Evolutionary conservation across 2,329 filamentous ascomycete species (phyloP).

Genomic region (Fusarium austroafricanum): DNA sequence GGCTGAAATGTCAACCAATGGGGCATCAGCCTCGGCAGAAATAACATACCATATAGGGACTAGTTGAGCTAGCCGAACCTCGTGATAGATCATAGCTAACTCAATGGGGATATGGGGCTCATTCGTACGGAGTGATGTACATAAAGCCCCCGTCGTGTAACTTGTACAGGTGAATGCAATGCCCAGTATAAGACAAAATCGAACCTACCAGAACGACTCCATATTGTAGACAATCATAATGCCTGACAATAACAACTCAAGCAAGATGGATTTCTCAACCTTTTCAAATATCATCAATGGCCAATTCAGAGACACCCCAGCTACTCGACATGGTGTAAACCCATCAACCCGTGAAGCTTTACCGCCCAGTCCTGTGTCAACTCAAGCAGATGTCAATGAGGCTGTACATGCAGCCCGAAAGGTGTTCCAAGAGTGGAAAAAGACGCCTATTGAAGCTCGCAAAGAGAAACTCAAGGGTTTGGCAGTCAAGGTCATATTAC

Average conservation of each 20-base stretch:
- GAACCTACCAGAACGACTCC: background rate
- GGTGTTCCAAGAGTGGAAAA: background rate
- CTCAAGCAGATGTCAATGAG: background rate
- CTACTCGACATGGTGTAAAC: background rate
- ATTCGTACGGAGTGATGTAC: background rate
- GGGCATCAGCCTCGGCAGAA: background rate
- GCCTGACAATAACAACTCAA: background rate
- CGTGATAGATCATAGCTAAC: background rate
- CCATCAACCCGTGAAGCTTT: background rate
- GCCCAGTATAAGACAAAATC: too few relatives aligned
- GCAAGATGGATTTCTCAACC: background rate
- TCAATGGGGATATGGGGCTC: background rate
- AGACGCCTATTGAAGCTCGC: background rate
- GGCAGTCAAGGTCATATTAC: background rate
- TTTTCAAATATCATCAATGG: conserved; percentile 7
- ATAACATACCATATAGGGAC: background rate
- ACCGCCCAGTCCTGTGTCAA: background rate
- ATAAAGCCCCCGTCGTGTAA: too few relatives aligned
- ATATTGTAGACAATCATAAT: background rate
- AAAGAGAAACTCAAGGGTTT: background rate
- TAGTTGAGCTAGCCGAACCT: background rate
- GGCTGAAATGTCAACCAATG: background rate
- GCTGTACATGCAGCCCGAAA: background rate
- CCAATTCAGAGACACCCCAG: background rate
- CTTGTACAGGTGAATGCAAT: too few relatives aligned